A percentile compares a stretch with the other conserved stretches of the same genome.
Evolutionary conservation across 768 basidiomycete species (phyloP).

Genomic region (Boletales sp.): DNA sequence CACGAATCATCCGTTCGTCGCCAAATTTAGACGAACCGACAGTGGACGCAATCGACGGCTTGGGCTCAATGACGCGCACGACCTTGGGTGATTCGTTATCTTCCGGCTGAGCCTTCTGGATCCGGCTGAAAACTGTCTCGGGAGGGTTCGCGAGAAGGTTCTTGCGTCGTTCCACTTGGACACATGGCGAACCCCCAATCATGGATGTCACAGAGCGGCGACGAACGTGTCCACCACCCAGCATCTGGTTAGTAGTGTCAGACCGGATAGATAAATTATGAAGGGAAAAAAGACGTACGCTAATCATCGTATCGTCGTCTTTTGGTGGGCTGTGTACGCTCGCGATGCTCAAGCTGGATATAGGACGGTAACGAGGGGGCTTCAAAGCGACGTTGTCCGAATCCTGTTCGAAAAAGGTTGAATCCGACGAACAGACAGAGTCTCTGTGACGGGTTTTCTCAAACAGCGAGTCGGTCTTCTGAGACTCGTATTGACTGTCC

Average conservation of each 20-base stretch:
- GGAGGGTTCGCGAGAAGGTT: conserved; percentile 33
- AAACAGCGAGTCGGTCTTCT: conserved; percentile 50
- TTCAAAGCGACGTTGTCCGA: conserved; percentile 33
- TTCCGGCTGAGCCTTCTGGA: conserved; percentile 20
- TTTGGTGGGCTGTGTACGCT: conserved; percentile 46
- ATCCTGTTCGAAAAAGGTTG: conserved; percentile 54
- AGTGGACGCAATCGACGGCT: conserved; percentile 65
- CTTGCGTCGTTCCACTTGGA: conserved; percentile 62
- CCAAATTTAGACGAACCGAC: conserved; percentile 58
- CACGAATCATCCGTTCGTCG: conserved; percentile 63
- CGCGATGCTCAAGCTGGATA: conserved; percentile 59
- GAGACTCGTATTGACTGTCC: conserved; percentile 44
- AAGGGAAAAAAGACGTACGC: conserved; percentile 40
- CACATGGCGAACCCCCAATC: conserved; percentile 69
- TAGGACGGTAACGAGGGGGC: conserved; percentile 58
- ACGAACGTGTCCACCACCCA: conserved; percentile 73
- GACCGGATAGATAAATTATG: neutral
- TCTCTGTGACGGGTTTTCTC: conserved; percentile 56
- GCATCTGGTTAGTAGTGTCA: conserved; percentile 49
- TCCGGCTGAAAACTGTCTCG: conserved; percentile 33
- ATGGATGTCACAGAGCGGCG: conserved; percentile 63
- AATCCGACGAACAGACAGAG: conserved; percentile 50
- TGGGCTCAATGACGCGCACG: conserved; percentile 47
- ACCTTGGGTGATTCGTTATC: conserved; percentile 37
- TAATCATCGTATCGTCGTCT: conserved; percentile 83